Percentiles rank a stretch among this genome's conserved stretches.
Conservation (phyloP, 345 rosid genomes). For the Carallia pectinifolia region DNA sequence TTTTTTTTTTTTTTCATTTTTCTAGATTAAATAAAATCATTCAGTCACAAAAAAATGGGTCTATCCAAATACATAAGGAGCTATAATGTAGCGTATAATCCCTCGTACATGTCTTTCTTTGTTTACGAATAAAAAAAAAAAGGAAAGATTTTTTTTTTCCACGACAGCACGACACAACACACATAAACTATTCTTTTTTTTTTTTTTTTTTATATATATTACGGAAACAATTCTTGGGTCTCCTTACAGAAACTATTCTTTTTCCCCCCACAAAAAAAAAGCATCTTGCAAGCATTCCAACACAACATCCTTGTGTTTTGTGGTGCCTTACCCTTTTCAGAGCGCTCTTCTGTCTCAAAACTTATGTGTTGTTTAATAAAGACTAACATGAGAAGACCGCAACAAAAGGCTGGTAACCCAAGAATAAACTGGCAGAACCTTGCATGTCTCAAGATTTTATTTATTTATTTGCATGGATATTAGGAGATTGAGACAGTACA, state of each 20-base stretch:
- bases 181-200: neutral
- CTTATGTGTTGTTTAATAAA: neutral
- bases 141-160: neutral
- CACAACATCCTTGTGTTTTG: slow-evolving; percentile 23
- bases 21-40: neutral
- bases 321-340: slow-evolving; percentile 3
- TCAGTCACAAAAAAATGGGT: slow-evolving; percentile 14
- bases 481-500: slow-evolving; percentile 16
- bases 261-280: neutral
- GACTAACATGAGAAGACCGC: slow-evolving; percentile 12
- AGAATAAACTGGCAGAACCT: slow-evolving; percentile 25
- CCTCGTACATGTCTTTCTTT: neutral
- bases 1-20: no score
- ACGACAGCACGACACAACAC: slow-evolving; percentile 9
- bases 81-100: neutral
- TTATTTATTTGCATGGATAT: slow-evolving; percentile 32
- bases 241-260: no score
- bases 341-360: slow-evolving; percentile 9
- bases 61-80: neutral
- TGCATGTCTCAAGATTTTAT: slow-evolving; percentile 13
- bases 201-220: no score
- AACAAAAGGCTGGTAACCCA: slow-evolving; percentile 21
- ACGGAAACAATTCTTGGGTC: no score
- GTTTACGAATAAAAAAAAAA: neutral
- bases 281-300: slow-evolving; percentile 10